Evolutionary conservation across 768 basidiomycete genomes (phyloP).

Genomic region (Pisolithus marmoratus): DNA sequence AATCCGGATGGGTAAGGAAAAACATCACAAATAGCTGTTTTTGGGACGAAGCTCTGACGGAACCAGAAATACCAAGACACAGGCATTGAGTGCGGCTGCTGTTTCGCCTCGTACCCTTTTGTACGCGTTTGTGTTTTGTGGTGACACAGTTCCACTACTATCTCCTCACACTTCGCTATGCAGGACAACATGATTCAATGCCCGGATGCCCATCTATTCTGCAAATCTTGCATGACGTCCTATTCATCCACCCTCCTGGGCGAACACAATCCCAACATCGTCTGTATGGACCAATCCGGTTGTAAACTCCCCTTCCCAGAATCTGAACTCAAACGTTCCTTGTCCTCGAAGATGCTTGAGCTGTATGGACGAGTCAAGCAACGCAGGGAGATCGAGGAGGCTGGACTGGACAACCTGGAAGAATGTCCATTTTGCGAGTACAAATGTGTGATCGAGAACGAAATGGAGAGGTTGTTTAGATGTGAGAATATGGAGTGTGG

Average conservation of each 20-base stretch:
- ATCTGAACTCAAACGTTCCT: constrained; percentile 62
- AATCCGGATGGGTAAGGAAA: background rate
- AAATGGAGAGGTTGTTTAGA: constrained; percentile 54
- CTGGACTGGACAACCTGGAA: constrained; percentile 74
- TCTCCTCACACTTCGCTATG: constrained; percentile 1
- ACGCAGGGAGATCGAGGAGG: constrained; percentile 72
- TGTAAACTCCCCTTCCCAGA: constrained; percentile 65
- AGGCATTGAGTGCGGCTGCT: constrained; percentile 85
- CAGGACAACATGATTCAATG: constrained; percentile 89
- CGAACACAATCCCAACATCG: constrained; percentile 51
- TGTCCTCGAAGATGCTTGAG: constrained; percentile 58
- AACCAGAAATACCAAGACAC: constrained; percentile 36
- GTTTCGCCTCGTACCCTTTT: constrained; percentile 67
- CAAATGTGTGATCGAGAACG: constrained; percentile 71
- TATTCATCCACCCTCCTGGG: constrained; percentile 68
- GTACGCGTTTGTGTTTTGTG: constrained; percentile 38
- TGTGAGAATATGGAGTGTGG: constrained; percentile 63
- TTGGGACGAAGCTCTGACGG: constrained; percentile 25
- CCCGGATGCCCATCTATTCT: constrained; percentile 86
- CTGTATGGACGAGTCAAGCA: constrained; percentile 74
- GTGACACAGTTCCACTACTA: background rate
- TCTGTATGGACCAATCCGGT: constrained; percentile 80
- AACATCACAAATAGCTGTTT: background rate
- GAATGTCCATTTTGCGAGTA: constrained; percentile 91
- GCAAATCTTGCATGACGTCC: constrained; percentile 58